Conservation (phyloP, 2,329 filamentous ascomycete species). For the Sporothrix pallida region DNA sequence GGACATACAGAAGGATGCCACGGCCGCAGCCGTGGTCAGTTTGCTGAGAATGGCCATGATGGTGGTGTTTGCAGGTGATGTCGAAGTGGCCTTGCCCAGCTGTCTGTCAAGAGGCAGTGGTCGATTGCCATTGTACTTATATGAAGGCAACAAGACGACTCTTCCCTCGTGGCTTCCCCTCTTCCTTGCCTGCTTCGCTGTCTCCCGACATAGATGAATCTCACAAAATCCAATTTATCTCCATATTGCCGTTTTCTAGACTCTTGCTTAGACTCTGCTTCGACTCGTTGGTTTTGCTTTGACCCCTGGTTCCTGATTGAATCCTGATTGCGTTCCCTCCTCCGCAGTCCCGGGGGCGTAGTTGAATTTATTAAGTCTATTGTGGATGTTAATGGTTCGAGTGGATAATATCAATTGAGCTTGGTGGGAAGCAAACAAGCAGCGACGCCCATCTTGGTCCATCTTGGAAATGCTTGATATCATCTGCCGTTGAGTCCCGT, state of each 20-base stretch:
- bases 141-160: too few relatives aligned
- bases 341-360: constrained; percentile 8
- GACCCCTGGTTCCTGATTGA: constrained; percentile 16
- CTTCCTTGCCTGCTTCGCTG: neutral
- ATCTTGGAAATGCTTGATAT: too few relatives aligned
- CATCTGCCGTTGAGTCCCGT: too few relatives aligned
- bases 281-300: neutral
- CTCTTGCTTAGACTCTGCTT: neutral
- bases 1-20: constrained; percentile 19
- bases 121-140: too few relatives aligned
- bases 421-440: too few relatives aligned
- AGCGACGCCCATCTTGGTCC: too few relatives aligned
- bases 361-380: neutral
- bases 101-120: too few relatives aligned
- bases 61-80: neutral
- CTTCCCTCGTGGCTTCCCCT: neutral
- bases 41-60: constrained; percentile 22
- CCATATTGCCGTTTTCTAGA: neutral
- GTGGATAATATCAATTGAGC: too few relatives aligned
- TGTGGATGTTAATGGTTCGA: too few relatives aligned
- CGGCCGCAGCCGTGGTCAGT: constrained; percentile 20
- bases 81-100: too few relatives aligned
- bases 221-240: neutral
- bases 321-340: neutral
- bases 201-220: neutral